Evolutionary conservation across 1,284 basidiomycete genomes (phyloP), one percentile per base, ranked within the genome.

Genomic region (Golubevia pallescens): DNA sequence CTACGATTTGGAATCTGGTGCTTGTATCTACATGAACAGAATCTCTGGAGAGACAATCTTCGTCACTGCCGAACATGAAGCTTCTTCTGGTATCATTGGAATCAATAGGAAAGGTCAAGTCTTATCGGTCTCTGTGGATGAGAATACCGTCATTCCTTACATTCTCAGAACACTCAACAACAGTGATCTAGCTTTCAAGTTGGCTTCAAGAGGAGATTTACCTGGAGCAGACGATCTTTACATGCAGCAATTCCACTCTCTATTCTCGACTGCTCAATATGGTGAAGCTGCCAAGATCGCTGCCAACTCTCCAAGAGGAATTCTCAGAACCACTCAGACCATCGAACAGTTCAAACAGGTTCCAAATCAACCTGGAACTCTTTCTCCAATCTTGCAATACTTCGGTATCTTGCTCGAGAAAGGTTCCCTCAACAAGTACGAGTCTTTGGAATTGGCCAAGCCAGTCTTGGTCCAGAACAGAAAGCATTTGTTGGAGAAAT

Each of bases 91-190:
- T 88, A 97, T 99, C 86, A 94, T 99, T 75, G 97, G 96, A 77
- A 95, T 99, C 83, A 99, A 99, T 90, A 93, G 96, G 89, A 98
- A 98, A 88, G 97, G 97, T 60, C 97, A 99, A 87, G 95, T 99
- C 19, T 89, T 99, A 62, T 95, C 93, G 73, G 97, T 99, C 71
- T 95, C 93, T 74, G 93, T 99, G 70, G 97, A 99, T 87, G 97
- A 99, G 86, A 91, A 93, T 81, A 95, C 95, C 23, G 91, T 99
- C 79, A 92, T 99, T 71, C 96, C 96, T 1, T 99, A 98, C 87
- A 93, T 98, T 70, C 89, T 98, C 83, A 90, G 90, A 63, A 94
- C 93, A 8, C 90, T 99, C 78, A 98, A 97, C 88, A 98, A 99
- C 87, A 93, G 94, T 58, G 95, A 98, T 74, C 92, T 99, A 58